phyloP scores from a whole-genome alignment of 495 filamentous ascomycete species.

The Terfezia claveryi region DNA sequence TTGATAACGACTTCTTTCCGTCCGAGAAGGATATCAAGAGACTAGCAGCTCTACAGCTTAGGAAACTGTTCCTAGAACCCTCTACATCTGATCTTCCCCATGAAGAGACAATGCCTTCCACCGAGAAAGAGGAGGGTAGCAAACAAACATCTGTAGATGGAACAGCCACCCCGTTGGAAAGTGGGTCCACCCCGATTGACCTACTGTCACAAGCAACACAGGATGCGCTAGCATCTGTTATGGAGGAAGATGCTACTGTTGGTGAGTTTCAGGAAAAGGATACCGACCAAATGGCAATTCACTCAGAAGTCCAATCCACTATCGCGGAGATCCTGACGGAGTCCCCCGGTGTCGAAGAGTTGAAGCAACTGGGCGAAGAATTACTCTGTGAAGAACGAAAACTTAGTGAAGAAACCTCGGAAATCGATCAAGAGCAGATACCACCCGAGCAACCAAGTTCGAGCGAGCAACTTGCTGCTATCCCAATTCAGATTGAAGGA shows the following conservation, averaged over 20 bases:
- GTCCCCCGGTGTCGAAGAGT: too few species aligned
- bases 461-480: too few species aligned
- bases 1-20: conserved; percentile 84
- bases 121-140: conserved; percentile 27
- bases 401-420: too few species aligned
- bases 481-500: too few species aligned
- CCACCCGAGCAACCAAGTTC: too few species aligned
- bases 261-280: conserved; percentile 20
- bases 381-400: too few species aligned
- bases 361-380: too few species aligned
- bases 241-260: conserved; percentile 36
- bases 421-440: too few species aligned
- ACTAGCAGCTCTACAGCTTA: conserved; percentile 74
- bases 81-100: conserved; percentile 47
- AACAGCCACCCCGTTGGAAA: conserved; percentile 11
- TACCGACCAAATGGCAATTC: not conserved
- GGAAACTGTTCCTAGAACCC: conserved; percentile 86
- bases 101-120: conserved; percentile 28
- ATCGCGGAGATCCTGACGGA: too few species aligned
- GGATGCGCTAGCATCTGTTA: conserved; percentile 44
- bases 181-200: conserved; percentile 6
- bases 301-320: too few species aligned
- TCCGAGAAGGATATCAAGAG: conserved; percentile 94
- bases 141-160: conserved; percentile 19
- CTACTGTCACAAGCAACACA: conserved; percentile 43